These are phyloP conservation scores for Ogataea paraovalis DNA, from an alignment of 805 yeast genomes.

Conservation along the genomic window DNA sequence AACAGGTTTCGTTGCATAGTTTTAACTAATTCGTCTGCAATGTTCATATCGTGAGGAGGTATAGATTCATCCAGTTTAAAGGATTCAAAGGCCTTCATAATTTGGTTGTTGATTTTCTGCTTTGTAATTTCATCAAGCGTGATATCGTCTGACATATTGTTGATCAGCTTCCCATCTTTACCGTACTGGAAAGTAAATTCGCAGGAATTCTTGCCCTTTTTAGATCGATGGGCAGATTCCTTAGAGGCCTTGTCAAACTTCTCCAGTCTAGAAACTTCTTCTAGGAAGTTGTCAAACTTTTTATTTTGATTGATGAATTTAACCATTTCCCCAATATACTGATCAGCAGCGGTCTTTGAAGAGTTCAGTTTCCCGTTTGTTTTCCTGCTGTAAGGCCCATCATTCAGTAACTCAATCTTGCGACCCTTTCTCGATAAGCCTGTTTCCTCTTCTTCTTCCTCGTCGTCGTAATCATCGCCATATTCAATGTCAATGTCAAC, in stretches of 20 bases:
- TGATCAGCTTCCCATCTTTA: slow-evolving; percentile 20
- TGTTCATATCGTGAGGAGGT: not conserved
- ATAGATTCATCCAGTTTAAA: slow-evolving; percentile 16
- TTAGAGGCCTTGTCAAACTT: slow-evolving; percentile 9
- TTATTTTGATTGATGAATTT: slow-evolving; percentile 19
- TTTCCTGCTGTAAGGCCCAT: not conserved
- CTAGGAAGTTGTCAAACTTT: slow-evolving; percentile 22
- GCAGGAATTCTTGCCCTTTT: slow-evolving; percentile 7
- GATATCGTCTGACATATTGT: slow-evolving; percentile 1
- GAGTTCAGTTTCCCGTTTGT: not conserved
- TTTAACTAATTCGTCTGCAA: slow-evolving; percentile 2
- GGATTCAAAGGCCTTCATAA: slow-evolving; percentile 22
- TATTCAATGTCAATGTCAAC: slow-evolving; percentile 1
- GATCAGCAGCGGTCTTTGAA: slow-evolving; percentile 18
- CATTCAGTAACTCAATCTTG: not conserved
- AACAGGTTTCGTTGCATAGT: slow-evolving; percentile 1
- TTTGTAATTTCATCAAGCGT: slow-evolving; percentile 16
- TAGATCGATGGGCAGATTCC: not conserved
- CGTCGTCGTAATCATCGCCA: not conserved
- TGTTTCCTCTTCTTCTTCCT: not conserved
- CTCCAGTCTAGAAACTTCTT: slow-evolving; percentile 19
- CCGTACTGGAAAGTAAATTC: slow-evolving; percentile 22
- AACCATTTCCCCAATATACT: slow-evolving; percentile 23
- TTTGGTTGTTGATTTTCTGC: slow-evolving; percentile 18
- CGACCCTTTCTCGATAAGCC: not conserved